Evolutionary conservation across 1,284 basidiomycete genomes (phyloP).

Genomic region (Paramarasmius palmivorus): DNA sequence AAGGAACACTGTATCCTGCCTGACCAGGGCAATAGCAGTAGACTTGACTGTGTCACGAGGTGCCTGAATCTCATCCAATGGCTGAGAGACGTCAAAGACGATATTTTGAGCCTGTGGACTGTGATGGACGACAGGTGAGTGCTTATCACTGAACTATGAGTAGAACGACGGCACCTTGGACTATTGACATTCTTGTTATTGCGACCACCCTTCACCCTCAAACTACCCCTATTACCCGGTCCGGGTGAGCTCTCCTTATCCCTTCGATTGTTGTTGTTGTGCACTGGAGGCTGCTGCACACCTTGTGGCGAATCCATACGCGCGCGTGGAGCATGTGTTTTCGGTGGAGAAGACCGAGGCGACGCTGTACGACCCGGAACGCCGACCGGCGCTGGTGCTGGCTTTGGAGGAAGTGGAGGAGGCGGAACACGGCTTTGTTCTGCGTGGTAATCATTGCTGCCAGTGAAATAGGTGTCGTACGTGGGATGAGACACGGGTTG

Average conservation of each 20-base stretch:
- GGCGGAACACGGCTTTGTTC: slow-evolving; percentile 45
- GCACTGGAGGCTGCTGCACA: slow-evolving; percentile 19
- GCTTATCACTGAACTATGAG: slow-evolving; percentile 17
- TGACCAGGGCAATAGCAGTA: slow-evolving; percentile 81
- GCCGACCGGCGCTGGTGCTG: slow-evolving; percentile 42
- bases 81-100: slow-evolving; percentile 71
- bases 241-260: slow-evolving; percentile 73
- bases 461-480: slow-evolving; percentile 43
- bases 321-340: slow-evolving; percentile 41
- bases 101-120: slow-evolving; percentile 65
- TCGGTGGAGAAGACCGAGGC: slow-evolving; percentile 67
- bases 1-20: slow-evolving; percentile 77
- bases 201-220: slow-evolving; percentile 43
- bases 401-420: slow-evolving; percentile 55
- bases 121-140: neutral
- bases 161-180: slow-evolving; percentile 45
- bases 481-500: slow-evolving; percentile 25
- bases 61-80: slow-evolving; percentile 72
- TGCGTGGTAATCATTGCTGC: slow-evolving; percentile 48
- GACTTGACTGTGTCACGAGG: slow-evolving; percentile 72
- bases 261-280: slow-evolving; percentile 34
- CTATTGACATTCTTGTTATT: slow-evolving; percentile 50
- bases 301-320: slow-evolving; percentile 43
- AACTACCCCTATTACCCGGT: slow-evolving; percentile 44
- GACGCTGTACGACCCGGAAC: slow-evolving; percentile 47